Evolutionary conservation across 2,329 filamentous ascomycete species (phyloP), one percentile per base, ranked within the genome.

Genomic region (Fonsecaea erecta): DNA sequence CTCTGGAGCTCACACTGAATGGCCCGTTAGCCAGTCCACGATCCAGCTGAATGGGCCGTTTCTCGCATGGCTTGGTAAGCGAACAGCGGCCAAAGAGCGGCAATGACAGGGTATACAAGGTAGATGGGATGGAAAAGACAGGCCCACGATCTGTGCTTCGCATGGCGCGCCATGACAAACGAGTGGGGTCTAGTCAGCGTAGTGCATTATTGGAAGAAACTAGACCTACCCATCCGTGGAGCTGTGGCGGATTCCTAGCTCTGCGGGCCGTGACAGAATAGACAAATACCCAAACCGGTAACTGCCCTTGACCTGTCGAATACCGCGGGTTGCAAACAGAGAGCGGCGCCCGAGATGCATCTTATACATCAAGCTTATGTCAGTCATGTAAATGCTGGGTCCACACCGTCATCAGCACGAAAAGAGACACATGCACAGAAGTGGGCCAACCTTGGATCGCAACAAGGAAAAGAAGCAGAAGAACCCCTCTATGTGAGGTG

Each of bases 11-110:
- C 16, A 8, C 21, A n/a, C n/a, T 26, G 35, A 18, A 26, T 14
- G 30, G 12, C 9, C n/a, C 11, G 26, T 11, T 11, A 40, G 24
- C 57, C n/a, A 60, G 18, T 24, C 16, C 14, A 37, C 1, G 11
- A 43, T n/a, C 32, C 32, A 35, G 30, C 30, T 21, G 43, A 11
- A 21, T 37, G n/a, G 14, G 24, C 43, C 51, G 46, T 52, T 52
- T 46, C 57, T 58, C 51, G 57, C 43, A 60, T 37, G 26, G 57
- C 57, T 60, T 60, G 56, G 56, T 60, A 60, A 60, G 46, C 56
- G 2, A 32, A 21, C n/a, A 21, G 56, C 56, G 43, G 56, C n/a
- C 46, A 52, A 60, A 52, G 32, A 21, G 56, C 43, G 56, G 43
- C 56, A 34, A 52, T 52, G 11, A 6, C 30, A 16, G 14, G 26